Evolutionary conservation across 2,329 filamentous ascomycete genomes (phyloP).

Genomic region (Colletotrichum siamense): DNA sequence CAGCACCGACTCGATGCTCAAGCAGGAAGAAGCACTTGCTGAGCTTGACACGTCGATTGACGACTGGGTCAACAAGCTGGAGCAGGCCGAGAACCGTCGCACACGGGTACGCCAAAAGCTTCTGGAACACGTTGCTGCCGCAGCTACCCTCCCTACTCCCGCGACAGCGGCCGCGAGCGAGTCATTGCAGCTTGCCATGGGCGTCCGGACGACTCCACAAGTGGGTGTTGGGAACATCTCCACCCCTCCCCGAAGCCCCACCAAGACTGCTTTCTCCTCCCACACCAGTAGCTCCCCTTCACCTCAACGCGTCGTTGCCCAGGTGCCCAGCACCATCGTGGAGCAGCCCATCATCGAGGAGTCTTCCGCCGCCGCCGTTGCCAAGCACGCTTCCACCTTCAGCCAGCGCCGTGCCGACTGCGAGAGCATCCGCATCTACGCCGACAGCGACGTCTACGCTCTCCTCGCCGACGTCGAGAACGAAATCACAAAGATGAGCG

Average conservation of each 20-base stretch:
- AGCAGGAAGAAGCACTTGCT: constrained; percentile 79
- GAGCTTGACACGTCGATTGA: constrained; percentile 81
- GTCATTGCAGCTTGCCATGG: constrained; percentile 47
- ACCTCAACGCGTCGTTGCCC: constrained; percentile 56
- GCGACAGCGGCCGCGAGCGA: constrained; percentile 39
- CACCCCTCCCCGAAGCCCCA: constrained; percentile 65
- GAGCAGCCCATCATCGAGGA: constrained; percentile 57
- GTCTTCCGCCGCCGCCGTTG: constrained; percentile 25
- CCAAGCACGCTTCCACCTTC: constrained; percentile 30
- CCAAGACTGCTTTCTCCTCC: constrained; percentile 44
- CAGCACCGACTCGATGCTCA: constrained; percentile 76
- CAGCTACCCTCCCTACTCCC: constrained; percentile 55
- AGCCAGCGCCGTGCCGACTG: constrained; percentile 46
- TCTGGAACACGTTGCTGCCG: constrained; percentile 80
- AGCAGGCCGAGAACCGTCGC: constrained; percentile 79
- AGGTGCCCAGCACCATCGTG: constrained; percentile 61
- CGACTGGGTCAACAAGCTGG: constrained; percentile 81
- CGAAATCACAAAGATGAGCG: constrained; percentile 56
- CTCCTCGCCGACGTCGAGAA: constrained; percentile 71
- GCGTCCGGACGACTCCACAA: constrained; percentile 32
- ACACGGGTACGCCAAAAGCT: constrained; percentile 79
- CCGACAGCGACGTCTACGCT: constrained; percentile 70
- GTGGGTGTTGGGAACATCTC: constrained; percentile 48
- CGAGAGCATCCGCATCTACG: constrained; percentile 73
- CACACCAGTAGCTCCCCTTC: constrained; percentile 48